These are phyloP conservation scores for Fonsecaea pugnacius DNA, from an alignment of 2,329 filamentous ascomycete genomes.

Conservation along the genomic window DNA sequence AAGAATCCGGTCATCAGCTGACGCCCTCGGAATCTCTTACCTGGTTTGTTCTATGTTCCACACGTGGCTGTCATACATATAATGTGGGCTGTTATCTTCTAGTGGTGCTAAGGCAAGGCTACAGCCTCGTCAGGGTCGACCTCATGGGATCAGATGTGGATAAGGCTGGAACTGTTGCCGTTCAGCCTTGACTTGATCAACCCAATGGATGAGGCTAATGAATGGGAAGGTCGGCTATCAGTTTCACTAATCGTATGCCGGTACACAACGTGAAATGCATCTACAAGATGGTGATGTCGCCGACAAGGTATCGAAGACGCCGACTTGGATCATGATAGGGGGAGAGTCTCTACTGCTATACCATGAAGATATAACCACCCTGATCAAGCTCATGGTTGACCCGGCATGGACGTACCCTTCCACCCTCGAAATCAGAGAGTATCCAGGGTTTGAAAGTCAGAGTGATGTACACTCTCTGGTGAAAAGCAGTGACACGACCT, in stretches of 20 bases:
- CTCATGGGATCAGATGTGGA: not conserved
- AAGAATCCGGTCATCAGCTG: constrained; percentile 1
- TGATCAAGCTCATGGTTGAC: not conserved
- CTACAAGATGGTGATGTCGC: not conserved
- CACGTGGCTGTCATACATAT: not conserved
- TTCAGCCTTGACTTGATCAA: not conserved
- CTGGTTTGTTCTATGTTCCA: not conserved
- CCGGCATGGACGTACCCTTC: not conserved
- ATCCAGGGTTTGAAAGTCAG: not conserved
- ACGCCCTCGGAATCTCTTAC: not conserved
- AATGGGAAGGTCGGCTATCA: not conserved
- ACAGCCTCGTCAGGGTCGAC: not conserved
- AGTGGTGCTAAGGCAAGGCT: constrained; percentile 3
- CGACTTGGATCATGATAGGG: not conserved
- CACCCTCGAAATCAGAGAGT: not conserved
- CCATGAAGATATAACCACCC: not conserved
- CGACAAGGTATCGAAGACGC: not conserved
- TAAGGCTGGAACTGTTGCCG: not conserved
- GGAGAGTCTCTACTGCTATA: not conserved
- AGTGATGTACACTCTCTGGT: not conserved
- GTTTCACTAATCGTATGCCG: not conserved
- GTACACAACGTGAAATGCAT: not conserved
- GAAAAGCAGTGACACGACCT: not conserved
- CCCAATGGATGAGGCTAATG: not conserved
- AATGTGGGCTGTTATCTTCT: not conserved